These are phyloP conservation scores for Somion occarium DNA, from an alignment of 1,284 basidiomycete genomes.

Conservation along the genomic window DNA sequence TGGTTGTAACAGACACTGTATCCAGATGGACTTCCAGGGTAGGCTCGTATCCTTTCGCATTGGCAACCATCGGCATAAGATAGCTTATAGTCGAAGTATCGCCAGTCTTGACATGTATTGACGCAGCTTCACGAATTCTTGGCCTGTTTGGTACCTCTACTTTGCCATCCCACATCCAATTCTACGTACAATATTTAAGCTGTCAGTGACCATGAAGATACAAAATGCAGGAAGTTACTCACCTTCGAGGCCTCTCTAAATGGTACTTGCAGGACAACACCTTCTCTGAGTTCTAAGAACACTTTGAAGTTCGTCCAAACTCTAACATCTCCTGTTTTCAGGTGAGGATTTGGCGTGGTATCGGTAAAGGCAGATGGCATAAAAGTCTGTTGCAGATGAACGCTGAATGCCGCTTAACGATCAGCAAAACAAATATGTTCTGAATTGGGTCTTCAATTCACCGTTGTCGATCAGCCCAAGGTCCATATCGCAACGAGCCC, in stretches of 20 bases:
- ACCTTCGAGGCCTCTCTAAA: constrained; percentile 86
- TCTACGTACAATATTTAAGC: too few species aligned
- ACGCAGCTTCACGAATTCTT: constrained; percentile 60
- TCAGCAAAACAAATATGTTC: not conserved
- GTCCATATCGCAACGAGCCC: constrained; percentile 80
- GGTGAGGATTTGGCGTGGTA: constrained; percentile 44
- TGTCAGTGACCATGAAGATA: not conserved
- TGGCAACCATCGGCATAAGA: constrained; percentile 76
- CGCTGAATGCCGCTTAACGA: constrained; percentile 35
- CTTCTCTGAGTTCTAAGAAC: constrained; percentile 74
- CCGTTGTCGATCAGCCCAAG: constrained; percentile 93
- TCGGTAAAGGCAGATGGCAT: constrained; percentile 78
- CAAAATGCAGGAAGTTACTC: constrained; percentile 6
- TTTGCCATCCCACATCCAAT: constrained; percentile 81
- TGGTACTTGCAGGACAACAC: constrained; percentile 75
- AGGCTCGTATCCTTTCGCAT: constrained; percentile 70
- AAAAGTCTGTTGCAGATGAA: constrained; percentile 74
- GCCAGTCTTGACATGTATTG: constrained; percentile 71
- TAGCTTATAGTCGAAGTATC: constrained; percentile 82
- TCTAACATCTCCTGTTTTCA: constrained; percentile 76
- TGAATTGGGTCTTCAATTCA: constrained; percentile 32
- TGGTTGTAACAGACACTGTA: constrained; percentile 72
- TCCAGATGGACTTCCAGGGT: constrained; percentile 81
- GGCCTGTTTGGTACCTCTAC: constrained; percentile 42
- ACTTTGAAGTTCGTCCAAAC: constrained; percentile 76